These are phyloP conservation scores for Cicer pinnatifidum DNA, from an alignment of 306 rosid species.

Conservation along the genomic window DNA sequence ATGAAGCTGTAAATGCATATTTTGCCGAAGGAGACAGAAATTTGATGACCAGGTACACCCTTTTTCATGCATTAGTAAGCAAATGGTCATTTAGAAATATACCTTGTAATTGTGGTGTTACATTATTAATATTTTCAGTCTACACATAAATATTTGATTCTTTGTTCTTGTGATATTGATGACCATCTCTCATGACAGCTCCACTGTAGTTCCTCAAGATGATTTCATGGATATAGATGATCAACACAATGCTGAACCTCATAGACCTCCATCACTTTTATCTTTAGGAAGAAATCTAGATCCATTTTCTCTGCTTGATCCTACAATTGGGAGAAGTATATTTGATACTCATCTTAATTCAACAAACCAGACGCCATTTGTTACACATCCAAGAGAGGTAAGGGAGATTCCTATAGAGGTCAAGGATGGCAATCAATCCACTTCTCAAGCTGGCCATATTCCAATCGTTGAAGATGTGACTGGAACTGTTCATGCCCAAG, in stretches of 20 bases:
- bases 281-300: conserved; percentile 53
- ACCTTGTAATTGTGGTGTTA: conserved; percentile 31
- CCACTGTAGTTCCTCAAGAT: conserved; percentile 59
- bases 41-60: conserved; percentile 53
- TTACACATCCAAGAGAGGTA: conserved; percentile 80
- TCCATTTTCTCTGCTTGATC: conserved; percentile 65
- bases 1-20: conserved; percentile 82
- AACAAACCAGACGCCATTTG: conserved; percentile 55
- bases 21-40: conserved; percentile 80
- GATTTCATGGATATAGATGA: conserved; percentile 87
- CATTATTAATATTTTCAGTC: neutral
- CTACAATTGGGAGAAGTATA: conserved; percentile 50
- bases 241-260: conserved; percentile 51
- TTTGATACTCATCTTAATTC: conserved; percentile 48
- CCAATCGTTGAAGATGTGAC: conserved; percentile 77
- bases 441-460: conserved; percentile 58
- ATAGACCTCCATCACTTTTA: conserved; percentile 53
- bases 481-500: conserved; percentile 55
- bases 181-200: conserved; percentile 53
- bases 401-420: conserved; percentile 86
- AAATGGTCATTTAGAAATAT: conserved; percentile 23
- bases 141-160: neutral
- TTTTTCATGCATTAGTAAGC: neutral
- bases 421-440: conserved; percentile 64
- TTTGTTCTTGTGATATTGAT: conserved; percentile 16